Evolutionary conservation across 2,329 filamentous ascomycete species (phyloP).

Genomic region (Cercospora zeae-maydis): DNA sequence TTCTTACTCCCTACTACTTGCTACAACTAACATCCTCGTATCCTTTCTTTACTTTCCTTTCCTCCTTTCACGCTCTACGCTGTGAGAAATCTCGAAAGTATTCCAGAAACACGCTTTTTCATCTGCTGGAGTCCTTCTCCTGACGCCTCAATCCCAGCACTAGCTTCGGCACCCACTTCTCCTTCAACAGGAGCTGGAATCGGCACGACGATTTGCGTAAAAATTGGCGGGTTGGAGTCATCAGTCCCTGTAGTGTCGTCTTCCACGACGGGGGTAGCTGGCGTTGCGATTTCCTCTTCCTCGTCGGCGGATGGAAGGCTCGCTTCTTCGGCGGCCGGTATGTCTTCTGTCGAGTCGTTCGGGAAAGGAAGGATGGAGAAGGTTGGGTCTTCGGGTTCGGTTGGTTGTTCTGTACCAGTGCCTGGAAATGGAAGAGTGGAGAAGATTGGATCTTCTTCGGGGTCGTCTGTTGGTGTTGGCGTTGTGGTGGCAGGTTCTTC

Average conservation of each 20-base stretch:
- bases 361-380: not conserved
- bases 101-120: not conserved
- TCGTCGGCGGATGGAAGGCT: not conserved
- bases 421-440: not conserved
- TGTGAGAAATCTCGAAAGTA: no score
- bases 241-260: not conserved
- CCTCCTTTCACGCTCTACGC: no score
- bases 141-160: not conserved
- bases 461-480: not conserved
- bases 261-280: not conserved
- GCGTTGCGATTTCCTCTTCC: not conserved
- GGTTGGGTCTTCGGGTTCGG: not conserved
- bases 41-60: no score
- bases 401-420: not conserved
- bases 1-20: no score
- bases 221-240: not conserved
- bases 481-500: not conserved
- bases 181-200: not conserved
- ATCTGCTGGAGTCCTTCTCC: not conserved
- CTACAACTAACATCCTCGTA: no score
- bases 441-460: not conserved
- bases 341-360: not conserved
- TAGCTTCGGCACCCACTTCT: not conserved
- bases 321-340: not conserved
- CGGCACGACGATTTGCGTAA: not conserved